Evolutionary conservation across 768 basidiomycete species (phyloP), one percentile per base, ranked within the genome.

Genomic region (Neoboletus subvelutipes): DNA sequence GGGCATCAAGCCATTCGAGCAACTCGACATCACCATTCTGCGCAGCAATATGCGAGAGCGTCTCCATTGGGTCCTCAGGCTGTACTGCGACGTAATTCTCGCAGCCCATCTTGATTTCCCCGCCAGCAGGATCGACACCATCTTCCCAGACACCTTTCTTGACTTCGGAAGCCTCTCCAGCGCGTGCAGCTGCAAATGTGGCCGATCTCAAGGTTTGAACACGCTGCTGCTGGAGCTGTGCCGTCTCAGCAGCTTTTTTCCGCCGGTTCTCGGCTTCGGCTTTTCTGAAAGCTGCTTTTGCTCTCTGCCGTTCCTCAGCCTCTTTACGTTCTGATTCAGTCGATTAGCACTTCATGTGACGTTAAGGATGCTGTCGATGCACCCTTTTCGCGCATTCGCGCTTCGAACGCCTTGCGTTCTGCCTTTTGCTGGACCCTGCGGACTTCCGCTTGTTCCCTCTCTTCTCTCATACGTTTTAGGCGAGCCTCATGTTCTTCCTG

Each of bases 71-170:
- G 71, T 90, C 87, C 55, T 76, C 63, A 12, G 83, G 82, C 5
- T 60, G 58, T 12, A 39, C 59, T 57, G 77, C 70, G 45, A 83
- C 77, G 62, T 83, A 83, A 50, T 74, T 76, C 45, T 81, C 79
- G 61, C 80, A 80, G 22, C 83, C 83, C 51, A 69, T 62, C 64
- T 82, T 83, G 52, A 86, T 71, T 74, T 91, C 88, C 31, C 86
- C 85, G 47, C 88, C 89, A 10, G 83, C 77, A 40, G 87, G 84
- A 69, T 90, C 87, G 55, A 91, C 86, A 33, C 73, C 71, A 45
- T 87, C 79, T 73, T 88, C 87, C 80, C 82, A 88, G 22, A 90
- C 71, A 29, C 83, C 83, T 60, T 82, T 80, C 73, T 82, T 84
- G 51, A 90, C 88, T 48, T 71, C 71, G 9, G 71, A 78, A 18